Conservation (phyloP, 805 yeast species). For the Pichia kluyveri region DNA sequence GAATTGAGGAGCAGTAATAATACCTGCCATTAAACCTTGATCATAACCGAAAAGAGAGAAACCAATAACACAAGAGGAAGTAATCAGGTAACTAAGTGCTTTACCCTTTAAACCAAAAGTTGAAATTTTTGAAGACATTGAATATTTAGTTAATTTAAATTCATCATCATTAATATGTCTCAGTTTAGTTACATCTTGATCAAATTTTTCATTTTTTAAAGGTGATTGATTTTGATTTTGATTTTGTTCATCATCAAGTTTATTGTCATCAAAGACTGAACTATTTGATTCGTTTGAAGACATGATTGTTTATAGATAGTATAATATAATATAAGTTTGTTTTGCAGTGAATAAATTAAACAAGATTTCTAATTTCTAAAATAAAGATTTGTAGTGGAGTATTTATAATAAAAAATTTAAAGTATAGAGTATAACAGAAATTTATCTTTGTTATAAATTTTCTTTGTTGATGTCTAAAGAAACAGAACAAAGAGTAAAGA, state of each 20-base stretch:
- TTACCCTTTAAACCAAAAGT: constrained; percentile 52
- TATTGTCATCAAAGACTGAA: constrained; percentile 2
- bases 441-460: too few species aligned
- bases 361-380: too few species aligned
- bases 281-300: not conserved
- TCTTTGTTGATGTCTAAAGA: too few species aligned
- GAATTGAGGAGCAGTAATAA: constrained; percentile 54
- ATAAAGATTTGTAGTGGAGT: too few species aligned
- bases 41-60: constrained; percentile 70
- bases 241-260: not conserved
- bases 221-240: not conserved
- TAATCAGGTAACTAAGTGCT: constrained; percentile 36
- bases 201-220: too few species aligned
- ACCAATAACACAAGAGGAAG: constrained; percentile 55
- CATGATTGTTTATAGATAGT: not conserved
- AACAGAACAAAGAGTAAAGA: too few species aligned
- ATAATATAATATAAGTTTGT: too few species aligned
- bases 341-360: too few species aligned
- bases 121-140: constrained; percentile 18
- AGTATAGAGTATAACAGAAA: too few species aligned
- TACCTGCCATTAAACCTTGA: constrained; percentile 69
- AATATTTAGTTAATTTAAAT: constrained; percentile 2
- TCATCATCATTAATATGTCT: not conserved
- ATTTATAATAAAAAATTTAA: too few species aligned
- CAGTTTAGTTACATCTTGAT: not conserved